Base-by-base conservation (phyloP, 164 flowering plant species). In the Piper longum region DNA sequence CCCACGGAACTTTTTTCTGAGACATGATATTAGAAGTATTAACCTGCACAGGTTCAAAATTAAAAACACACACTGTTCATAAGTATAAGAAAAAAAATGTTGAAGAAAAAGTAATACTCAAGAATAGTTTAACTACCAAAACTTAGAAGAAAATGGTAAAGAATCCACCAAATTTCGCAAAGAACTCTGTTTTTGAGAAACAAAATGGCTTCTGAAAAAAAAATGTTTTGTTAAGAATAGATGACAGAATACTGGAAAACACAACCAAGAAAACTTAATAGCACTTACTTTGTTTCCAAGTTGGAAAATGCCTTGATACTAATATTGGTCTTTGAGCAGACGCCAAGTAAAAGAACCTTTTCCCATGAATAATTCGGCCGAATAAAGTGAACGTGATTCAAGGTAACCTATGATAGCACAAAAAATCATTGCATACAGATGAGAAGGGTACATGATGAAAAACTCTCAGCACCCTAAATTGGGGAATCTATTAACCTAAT, bases 341-440 rank as follows among this genome's bases (percentile, higher is more conserved):
- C 75, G 13, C 97, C 98, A 62, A 93, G 92, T 67, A 93, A 69
- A 59, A 88, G 81, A 58, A 81, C 65, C 70, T 80, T 83, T 16
- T 77, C 69, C 96, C 97, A 86, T 43, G 83, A 68, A 76, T 88
- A 88, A 26, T 72, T 85, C 6, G 88, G 82, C 64, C 72, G 74
- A 62, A 86, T 76, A 68, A 89, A 81, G 73, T 89, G 97, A 36
- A 78, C 88, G 78, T 90, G 85, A 64, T 71, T 78, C 67, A 83
- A 73, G 59, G 76, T 69, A 55, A 93, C 70, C 98, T 89, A 67
- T 70, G 68, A 72, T 18, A 72, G 4, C 39, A 57, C 44, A 54
- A 40, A 45, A 1, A 62, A 54, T 2, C 18, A 56, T 43, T n/a
- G 60, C 5, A 59, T 51, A 52, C 41, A 54, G 19, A 2, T 56